These are phyloP conservation scores for Glomus cerebriforme DNA, from an alignment of 192 early-diverging fungal genomes.

Conservation along the genomic window DNA sequence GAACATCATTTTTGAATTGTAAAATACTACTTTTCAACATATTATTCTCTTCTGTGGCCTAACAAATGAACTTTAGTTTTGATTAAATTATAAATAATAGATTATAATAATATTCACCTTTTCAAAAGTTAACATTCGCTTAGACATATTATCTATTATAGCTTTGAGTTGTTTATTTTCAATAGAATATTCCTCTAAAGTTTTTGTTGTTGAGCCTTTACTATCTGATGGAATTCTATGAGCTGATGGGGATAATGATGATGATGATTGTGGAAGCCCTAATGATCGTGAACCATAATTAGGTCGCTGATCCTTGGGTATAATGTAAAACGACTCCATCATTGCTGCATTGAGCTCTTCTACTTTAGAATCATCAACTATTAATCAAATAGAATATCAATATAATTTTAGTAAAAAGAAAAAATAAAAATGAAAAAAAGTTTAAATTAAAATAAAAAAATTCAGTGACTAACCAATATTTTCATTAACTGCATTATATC, in stretches of 20 bases:
- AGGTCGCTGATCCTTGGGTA: conserved; percentile 37
- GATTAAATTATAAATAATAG: background rate
- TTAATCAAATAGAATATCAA: background rate
- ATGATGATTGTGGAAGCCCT: background rate
- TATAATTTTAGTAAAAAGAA: background rate
- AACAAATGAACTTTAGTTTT: background rate
- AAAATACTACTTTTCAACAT: conserved; percentile 63
- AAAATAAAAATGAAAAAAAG: too few species aligned
- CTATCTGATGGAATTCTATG: background rate
- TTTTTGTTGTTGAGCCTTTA: conserved; percentile 43
- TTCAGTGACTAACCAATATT: conserved; percentile 20
- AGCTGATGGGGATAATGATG: background rate
- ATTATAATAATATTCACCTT: conserved; percentile 43
- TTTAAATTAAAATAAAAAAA: too few species aligned
- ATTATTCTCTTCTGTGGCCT: conserved; percentile 63
- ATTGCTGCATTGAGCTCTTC: conserved; percentile 42
- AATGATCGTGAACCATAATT: background rate
- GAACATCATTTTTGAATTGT: conserved; percentile 68
- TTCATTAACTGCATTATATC: background rate
- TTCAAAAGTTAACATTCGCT: conserved; percentile 54
- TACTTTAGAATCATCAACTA: conserved; percentile 1
- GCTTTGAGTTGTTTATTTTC: conserved; percentile 69
- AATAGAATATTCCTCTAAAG: conserved; percentile 63
- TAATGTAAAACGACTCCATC: conserved; percentile 58
- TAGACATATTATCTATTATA: conserved; percentile 62